Base-by-base conservation (phyloP, 441 rosid species). In the Mallotus japonicus region DNA sequence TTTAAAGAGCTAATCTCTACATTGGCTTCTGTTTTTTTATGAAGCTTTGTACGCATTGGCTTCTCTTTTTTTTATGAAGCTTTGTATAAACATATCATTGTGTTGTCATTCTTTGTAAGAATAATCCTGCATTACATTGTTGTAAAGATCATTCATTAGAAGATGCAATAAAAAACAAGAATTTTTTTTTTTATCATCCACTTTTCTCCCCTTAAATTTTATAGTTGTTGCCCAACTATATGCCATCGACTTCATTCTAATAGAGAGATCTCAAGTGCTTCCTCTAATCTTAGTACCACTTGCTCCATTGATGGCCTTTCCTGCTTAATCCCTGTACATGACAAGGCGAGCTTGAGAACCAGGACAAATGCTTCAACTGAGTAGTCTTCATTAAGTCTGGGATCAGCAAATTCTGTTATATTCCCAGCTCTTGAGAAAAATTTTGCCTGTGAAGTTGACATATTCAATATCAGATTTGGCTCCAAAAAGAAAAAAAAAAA, bases 281-380 rank as follows among this genome's bases (percentile, higher is more conserved):
- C 72, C 71, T 84, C 81, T 75, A 83, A 80, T 66, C 20, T 76
- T 49, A 66, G 50, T 19, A 74, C 84, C 63, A 84, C 93, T 83
- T 75, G 77, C 75, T 84, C 88, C 93, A 87, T 85, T 20, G 85
- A 79, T 37, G 93, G 90, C 74, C 88, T 85, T 72, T 81, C 84
- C 62, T 64, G 87, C 82, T 83, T 87, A 22, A 73, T 64, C 53
- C 88, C 88, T 61, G 83, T 76, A 80, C 88, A 89, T 6, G 86
- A 76, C 75, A 89, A 72, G 14, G 88, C 93, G 59, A 89, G 79
- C 71, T 83, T 82, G 74, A 87, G 69, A 10, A 84, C 75, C 1
- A 78, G 56, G 42, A 84, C 85, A 42, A 89, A 83, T 7, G 86
- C 87, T 76, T 84, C 88, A 14, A 71, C 74, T 2, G 82, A 72